Evolutionary conservation across 441 rosid genomes (phyloP), one percentile per base, ranked within the genome.

Genomic region (Gossypium davidsonii): DNA sequence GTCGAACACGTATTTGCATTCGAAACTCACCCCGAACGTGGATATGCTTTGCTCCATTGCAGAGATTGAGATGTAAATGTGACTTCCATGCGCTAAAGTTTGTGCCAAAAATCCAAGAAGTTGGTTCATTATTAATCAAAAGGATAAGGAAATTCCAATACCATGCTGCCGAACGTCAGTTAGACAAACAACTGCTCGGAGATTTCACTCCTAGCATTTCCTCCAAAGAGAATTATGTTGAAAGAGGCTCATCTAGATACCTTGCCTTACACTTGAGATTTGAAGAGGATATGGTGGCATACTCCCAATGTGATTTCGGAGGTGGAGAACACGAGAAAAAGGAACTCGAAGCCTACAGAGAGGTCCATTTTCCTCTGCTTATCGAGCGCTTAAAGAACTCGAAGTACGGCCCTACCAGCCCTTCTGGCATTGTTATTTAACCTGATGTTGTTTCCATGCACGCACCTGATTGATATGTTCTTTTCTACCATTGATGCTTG

Each of bases 271-370:
- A 95, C 81, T 78, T 95, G 79, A 85, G 98, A 79, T 95, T 93
- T 72, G 98, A 95, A 83, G 90, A 79, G 78, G 99, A 95, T 77
- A 95, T 95, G 98, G 89, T 93, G 73, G 99, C 98, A 39, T 93
- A 93, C 80, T 95, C 97, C 67, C 83, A 79, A 3, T 95, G 97
- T 66, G 96, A 91, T 73, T 95, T 93, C 52, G 98, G 97, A 59
- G 99, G 99, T 17, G 93, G 96, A 28, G 85, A 82, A 78, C 56
- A 72, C 1, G 99, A 95, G 83, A 83, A 72, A 73, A 84, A 70
- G 72, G 95, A 93, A 80, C 97, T 95, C 74, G 85, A 85, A 77
- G 83, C 89, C 18, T 95, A 91, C 83, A 81, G 99, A 49, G 88
- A 90, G 71, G 80, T 78, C 48, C 99, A 93, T 79, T 95, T 95